Base-by-base conservation (phyloP, 768 basidiomycete species). In the Russula brevipes region DNA sequence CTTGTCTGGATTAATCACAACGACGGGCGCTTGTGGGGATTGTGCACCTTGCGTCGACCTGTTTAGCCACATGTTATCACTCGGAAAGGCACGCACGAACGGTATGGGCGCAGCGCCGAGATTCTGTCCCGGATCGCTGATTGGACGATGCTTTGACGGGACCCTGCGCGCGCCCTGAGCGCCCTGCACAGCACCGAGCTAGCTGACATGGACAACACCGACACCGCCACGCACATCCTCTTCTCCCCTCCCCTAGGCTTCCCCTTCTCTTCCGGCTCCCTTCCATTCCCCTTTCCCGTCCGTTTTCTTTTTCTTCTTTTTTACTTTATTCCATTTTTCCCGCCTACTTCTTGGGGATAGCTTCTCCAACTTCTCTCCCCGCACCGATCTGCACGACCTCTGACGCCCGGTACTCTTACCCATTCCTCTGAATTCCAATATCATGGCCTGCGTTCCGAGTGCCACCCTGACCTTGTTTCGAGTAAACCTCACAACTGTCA, bases 391-490 rank as follows among this genome's bases (percentile, higher is more conserved):
- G 39, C 33, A 30, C 39, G 38, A 59, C 56, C 0, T 50, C 46
- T 54, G 38, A 59, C 56, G 41, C 50, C 36, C 35, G 50, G 14
- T 8, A 17, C 31, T 16, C 55, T 19, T 31, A 59, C 17, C 54
- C 30, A 10, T 19, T n/a, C 11, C 42, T 33, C 46, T 19, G 17
- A 19, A 60, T 55, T 49, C 46, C 42, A n/a, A 24, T 16, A 14
- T 55, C 36, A 68, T 68, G 67, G 61, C 1, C 33, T 68, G 67
- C 52, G 45, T 19, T 35, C 47, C 55, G 3, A 47, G 42, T 33
- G 57, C 67, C 30, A 66, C 61, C 38, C 42, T 63, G 38, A 68
- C 67, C 30, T 46, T 59, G n/a, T 68, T 36, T 14, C 53, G 41
- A 68, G 65, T 16, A 30, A 30, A 66, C 38, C 16, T 68, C 39